Percentiles rank a stretch among this genome's conserved stretches.
phyloP scores from a whole-genome alignment of 2,329 filamentous ascomycete species.

The Nemania serpens region DNA sequence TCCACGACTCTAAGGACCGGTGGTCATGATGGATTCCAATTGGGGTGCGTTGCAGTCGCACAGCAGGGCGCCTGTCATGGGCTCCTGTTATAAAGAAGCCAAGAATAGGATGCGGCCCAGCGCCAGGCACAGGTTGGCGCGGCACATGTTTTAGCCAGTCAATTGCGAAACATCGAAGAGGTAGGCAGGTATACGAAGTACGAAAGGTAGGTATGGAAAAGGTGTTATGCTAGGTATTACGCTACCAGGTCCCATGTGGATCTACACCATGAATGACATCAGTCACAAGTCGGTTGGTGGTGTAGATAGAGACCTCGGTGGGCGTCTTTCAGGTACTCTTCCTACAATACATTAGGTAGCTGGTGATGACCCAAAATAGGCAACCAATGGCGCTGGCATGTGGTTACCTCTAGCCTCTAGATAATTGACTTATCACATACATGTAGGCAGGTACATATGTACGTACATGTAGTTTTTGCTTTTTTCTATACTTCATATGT shows the following conservation, averaged over 20 bases:
- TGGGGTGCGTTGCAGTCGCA: slow-evolving; percentile 12
- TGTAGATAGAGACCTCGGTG: too few relatives aligned
- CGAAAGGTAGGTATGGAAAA: too few relatives aligned
- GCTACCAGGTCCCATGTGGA: neutral
- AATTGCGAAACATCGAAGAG: neutral
- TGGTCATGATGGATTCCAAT: neutral
- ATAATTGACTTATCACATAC: too few relatives aligned
- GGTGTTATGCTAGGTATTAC: too few relatives aligned
- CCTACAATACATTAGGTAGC: too few relatives aligned
- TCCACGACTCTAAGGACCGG: neutral
- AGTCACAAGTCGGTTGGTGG: neutral
- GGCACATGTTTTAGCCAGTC: neutral
- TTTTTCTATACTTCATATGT: too few relatives aligned
- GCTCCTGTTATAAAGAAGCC: too few relatives aligned
- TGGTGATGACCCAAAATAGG: too few relatives aligned
- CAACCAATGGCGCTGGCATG: too few relatives aligned
- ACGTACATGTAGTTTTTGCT: neutral
- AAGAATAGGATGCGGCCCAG: neutral
- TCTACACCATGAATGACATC: neutral
- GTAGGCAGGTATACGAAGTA: neutral
- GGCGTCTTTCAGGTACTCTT: too few relatives aligned
- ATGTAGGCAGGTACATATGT: neutral
- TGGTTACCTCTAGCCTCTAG: too few relatives aligned
- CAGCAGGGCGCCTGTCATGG: slow-evolving; percentile 4
- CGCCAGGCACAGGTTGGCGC: neutral